A percentile compares a stretch with the other conserved stretches of the same genome.
Conservation (phyloP, 2,329 filamentous ascomycete genomes). For the Parascedosporium putredinis region DNA sequence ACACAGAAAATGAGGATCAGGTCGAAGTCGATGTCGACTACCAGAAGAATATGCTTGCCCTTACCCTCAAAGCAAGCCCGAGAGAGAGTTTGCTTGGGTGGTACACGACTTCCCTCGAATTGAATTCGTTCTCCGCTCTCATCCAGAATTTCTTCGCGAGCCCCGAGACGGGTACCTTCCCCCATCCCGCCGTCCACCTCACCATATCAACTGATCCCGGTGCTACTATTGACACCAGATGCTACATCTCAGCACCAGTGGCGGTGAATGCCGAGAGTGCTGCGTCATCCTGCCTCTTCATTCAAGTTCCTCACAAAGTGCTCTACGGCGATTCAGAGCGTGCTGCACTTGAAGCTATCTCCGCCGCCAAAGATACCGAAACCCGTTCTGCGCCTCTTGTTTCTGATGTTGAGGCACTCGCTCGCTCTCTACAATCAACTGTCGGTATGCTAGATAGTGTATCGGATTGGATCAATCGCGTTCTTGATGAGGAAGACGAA, state of each 20-base stretch:
- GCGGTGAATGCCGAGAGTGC: constrained; percentile 91
- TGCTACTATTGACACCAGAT: constrained; percentile 77
- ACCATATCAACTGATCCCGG: constrained; percentile 87
- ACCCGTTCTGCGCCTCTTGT: constrained; percentile 62
- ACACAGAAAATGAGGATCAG: constrained; percentile 97
- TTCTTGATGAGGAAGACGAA: constrained; percentile 85
- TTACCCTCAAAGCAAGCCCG: constrained; percentile 88
- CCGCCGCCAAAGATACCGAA: constrained; percentile 70
- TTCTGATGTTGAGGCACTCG: constrained; percentile 82
- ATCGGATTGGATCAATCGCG: constrained; percentile 81
- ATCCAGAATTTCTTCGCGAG: constrained; percentile 99
- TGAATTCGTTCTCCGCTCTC: constrained; percentile 96
- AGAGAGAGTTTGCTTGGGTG: constrained; percentile 92
- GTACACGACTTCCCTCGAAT: constrained; percentile 94
- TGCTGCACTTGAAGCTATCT: constrained; percentile 67
- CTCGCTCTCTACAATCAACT: constrained; percentile 78
- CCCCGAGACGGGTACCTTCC: constrained; percentile 93
- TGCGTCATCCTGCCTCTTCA: constrained; percentile 92
- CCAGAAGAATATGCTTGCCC: constrained; percentile 96
- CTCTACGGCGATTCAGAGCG: constrained; percentile 68
- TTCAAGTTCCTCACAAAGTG: constrained; percentile 92
- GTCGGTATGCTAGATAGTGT: constrained; percentile 84
- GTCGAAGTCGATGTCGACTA: constrained; percentile 99
- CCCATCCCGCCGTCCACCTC: constrained; percentile 93
- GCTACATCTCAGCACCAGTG: constrained; percentile 92